Base-by-base conservation (phyloP, 306 rosid species). In the Sindora glabra region DNA sequence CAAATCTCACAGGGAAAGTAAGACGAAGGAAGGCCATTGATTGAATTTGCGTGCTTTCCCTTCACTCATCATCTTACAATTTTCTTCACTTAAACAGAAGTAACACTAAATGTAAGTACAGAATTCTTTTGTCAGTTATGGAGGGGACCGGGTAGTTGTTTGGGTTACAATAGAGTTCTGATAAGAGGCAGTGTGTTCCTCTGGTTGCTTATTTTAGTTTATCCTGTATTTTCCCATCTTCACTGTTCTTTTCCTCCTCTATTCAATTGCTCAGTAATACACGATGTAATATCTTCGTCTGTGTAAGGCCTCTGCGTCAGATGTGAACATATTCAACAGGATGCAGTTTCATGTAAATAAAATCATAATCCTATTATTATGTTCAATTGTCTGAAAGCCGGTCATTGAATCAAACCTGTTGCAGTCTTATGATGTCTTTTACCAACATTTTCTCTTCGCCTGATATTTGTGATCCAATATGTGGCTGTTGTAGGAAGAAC, bases 1-100 rank as follows among this genome's bases (percentile, higher is more conserved):
- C 37, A 73, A 80, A 78, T 22, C 48, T 2, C 71, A 45, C 23
- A 69, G 76, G 63, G 72, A 81, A 62, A 67, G 74, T 65, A 65
- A 67, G 75, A 21, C 1, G 47, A 60, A 70, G 27, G 67, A 71
- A 62, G 63, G 29, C 13, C 54, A 67, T 51, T 69, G 64, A 78
- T 58, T 58, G 30, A 14, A 16, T 63, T 37, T 4, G 7, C 58
- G 17, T 56, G 59, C 34, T 57, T 12, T 47, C 26, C 5, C 15
- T 44, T 52, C 63, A 60, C 25, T 10, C 27, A 54, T 14, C 13
- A 8, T 14, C 12, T 24, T 27, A 27, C 3, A 27, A 15, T 1
- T 1, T n/a, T n/a, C n/a, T n/a, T n/a, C n/a, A n/a, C n/a, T n/a
- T n/a, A n/a, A n/a, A n/a, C n/a, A n/a, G n/a, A n/a, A n/a, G n/a